Base-by-base conservation (phyloP, 2,329 filamentous ascomycete species). In the Ceratocystis variospora region DNA sequence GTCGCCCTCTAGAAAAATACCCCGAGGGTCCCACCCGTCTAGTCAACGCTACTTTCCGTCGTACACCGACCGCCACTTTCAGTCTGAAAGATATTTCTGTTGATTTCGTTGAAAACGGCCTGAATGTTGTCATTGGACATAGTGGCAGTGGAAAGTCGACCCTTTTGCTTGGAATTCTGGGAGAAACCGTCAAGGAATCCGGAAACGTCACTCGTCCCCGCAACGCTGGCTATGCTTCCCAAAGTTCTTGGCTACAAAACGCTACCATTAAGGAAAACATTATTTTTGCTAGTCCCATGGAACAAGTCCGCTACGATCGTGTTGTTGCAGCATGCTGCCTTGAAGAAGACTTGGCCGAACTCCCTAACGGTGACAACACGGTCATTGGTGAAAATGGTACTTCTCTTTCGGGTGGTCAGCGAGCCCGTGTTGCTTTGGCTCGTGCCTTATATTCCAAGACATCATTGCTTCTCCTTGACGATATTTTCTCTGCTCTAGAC, bases 121-220 rank as follows among this genome's bases (percentile, higher is more conserved):
- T 85, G 28, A 84, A 82, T 65, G 80, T 82, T 1, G 71, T 85
- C 1, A 78, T 77, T 12, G 82, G 82, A 0, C 76, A 77, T 12
- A 83, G 81, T 44, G 82, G 82, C 6, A 79, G 79, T 68, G 82
- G 82, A 5, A 85, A 85, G 71, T 82, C 82, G 1, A 83, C 81
- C 0, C 72, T 85, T 1, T 73, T 84, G 28, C 73, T 81, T 63
- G 77, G 80, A 1, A 80, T 84, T 15, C 74, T 84, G 3, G 81
- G 82, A 10, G 81, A 84, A 71, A 81, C 81, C 0, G 75, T 81
- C 61, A 71, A 81, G 31, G 79, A 81, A 64, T 69, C 70, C 2
- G 82, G 81, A 17, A 71, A 72, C 17, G 76, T 83, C 19, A 79
- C 78, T 2, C 76, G 78, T 5, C 80, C 81, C 0, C 74, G 74